Percentiles rank a stretch among this genome's conserved stretches.
phyloP scores from a whole-genome alignment of 139 green algal genomes.

The Chlamydomonas sp. region DNA sequence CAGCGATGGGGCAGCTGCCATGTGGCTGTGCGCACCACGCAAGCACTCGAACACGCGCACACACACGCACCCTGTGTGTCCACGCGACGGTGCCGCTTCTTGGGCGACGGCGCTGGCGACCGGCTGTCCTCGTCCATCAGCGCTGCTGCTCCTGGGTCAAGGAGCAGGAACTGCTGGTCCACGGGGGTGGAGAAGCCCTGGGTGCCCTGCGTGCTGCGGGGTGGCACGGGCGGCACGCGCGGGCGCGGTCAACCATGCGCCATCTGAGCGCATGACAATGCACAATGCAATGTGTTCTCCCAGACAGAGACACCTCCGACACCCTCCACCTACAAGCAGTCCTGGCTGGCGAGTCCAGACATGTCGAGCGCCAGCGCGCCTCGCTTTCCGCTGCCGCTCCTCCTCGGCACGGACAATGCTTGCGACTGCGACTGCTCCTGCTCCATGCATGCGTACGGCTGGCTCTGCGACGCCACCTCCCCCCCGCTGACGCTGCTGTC shows the following conservation, averaged over 20 bases:
- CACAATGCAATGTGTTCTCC: neutral
- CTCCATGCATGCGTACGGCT: too few species aligned
- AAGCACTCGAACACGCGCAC: neutral
- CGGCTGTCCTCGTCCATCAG: constrained; percentile 20
- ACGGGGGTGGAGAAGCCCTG: constrained; percentile 43
- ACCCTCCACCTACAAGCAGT: constrained; percentile 24
- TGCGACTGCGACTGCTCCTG: too few species aligned
- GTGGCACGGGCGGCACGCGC: neutral
- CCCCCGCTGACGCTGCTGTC: too few species aligned
- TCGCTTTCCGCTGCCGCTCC: too few species aligned
- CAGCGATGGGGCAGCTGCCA: neutral
- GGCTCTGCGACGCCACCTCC: too few species aligned
- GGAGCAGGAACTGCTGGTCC: constrained; percentile 47
- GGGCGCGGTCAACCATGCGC: neutral
- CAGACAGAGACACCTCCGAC: neutral
- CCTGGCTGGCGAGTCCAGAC: constrained; percentile 25
- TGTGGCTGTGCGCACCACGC: neutral
- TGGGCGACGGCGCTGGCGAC: constrained; percentile 27
- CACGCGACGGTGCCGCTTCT: constrained; percentile 26
- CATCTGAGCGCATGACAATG: neutral
- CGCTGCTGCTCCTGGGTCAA: constrained; percentile 16
- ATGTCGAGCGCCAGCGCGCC: constrained; percentile 28
- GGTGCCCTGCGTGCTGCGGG: constrained; percentile 36
- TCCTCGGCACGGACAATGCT: too few species aligned
- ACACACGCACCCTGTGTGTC: neutral